Evolutionary conservation across 163 green algal species (phyloP).

Genomic region (Coccomyxa subellipsoidea): DNA sequence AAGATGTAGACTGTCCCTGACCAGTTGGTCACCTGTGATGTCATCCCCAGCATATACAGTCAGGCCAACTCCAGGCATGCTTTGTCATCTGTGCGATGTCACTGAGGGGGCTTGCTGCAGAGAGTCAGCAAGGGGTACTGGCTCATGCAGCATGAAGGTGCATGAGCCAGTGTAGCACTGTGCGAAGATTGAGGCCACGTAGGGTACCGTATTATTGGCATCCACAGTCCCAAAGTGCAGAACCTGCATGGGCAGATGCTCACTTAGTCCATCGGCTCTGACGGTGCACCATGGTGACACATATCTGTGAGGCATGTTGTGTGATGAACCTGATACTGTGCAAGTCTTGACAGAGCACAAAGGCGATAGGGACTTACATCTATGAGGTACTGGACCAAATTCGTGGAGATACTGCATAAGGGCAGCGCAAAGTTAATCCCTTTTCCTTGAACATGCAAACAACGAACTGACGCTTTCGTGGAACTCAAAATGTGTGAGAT

Average conservation of each 20-base stretch:
- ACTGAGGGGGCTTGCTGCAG: background rate
- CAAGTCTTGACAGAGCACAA: background rate
- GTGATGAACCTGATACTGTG: background rate
- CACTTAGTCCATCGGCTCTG: background rate
- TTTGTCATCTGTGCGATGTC: conserved; percentile 9
- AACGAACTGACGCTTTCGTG: background rate
- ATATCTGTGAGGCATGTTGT: no score
- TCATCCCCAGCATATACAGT: background rate
- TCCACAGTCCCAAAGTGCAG: conserved; percentile 71
- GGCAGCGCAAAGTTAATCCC: no score
- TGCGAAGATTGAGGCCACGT: background rate
- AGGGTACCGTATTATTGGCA: conserved; percentile 60
- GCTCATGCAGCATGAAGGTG: background rate
- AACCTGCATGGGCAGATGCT: conserved; percentile 18
- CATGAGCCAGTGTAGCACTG: background rate
- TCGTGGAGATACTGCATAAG: conserved; percentile 81
- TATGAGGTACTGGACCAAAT: conserved; percentile 90
- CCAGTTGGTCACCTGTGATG: background rate
- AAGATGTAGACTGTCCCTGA: conserved; percentile 89
- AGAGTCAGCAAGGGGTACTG: no score
- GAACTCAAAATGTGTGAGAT: no score
- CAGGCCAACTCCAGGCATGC: background rate
- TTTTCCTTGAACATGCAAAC: no score
- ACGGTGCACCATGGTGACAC: no score
- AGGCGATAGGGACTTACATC: background rate